Base-by-base conservation (phyloP, 2,329 filamentous ascomycete genomes). In the Fusarium longipes region DNA sequence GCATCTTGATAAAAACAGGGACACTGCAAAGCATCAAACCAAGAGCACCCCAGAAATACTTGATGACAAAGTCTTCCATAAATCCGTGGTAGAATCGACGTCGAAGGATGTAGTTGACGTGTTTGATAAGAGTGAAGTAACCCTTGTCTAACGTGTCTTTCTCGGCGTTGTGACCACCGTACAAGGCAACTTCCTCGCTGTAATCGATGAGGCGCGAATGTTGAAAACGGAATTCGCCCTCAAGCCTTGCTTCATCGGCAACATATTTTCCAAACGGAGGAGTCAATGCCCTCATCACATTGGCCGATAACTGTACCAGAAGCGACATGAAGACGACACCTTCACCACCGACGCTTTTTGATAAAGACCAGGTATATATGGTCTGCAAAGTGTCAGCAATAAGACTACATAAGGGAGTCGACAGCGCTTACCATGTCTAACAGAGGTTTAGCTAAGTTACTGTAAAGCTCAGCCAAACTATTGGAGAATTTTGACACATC, bases 11-110 rank as follows among this genome's bases (percentile, higher is more conserved):
- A 78, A 99, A 99, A 3, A 98, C 95, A 0, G 96, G 96, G 1
- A 97, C 89, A 78, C 93, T 96, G 83, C 96, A 99, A 11, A 99
- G 88, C 67, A 97, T 79, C 67, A 99, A 85, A 2, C 96, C 96
- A 40, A 99, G 79, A 3, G 96, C 95, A 38, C 96, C 96, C 96
- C 96, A 99, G 80, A 98, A 96, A 77, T 99, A 99, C 79, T 99
- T 99, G 80, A 99, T 97, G 58, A 98, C 93, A 79, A 97, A 99
- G 78, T 99, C 96, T 77, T 99, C 96, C 95, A 98, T 97, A 74
- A 99, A 91, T n/a, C 94, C 95, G 77, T 99, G 95, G 78, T 98
- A 98, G 77, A 99, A 92, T 47, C 96, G 88, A 65, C 93, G 86
- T 36, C 94, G 87, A 64, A 99, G 81, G 68, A 98, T 97, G 75